Evolutionary conservation across 305 asterid species (phyloP), one percentile per base, ranked within the genome.

Genomic region (Solanum hybrid): DNA sequence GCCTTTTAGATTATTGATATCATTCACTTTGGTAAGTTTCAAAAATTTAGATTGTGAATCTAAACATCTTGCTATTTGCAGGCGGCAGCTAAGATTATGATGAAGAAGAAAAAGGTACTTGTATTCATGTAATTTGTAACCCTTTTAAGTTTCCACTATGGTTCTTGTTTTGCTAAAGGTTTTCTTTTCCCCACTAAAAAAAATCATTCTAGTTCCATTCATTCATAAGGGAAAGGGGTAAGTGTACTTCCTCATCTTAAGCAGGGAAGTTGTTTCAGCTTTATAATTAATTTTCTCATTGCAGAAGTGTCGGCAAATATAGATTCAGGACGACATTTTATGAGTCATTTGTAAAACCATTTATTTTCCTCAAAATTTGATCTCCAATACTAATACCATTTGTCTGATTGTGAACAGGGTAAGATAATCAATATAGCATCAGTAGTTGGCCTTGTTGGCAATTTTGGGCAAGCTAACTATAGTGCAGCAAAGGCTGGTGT

Each of bases 401-500:
- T 7, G 1, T 24, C 68, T 81, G 31, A 24, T 79, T 81, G 34
- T 38, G 65, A 81, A 81, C 91, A 96, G 99, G 99, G 99, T 90
- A 97, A 98, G 93, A 96, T 97, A 90, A 95, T 97, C 89, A 97
- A 97, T 91, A 94, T 97, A 80, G 93, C 99, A 72, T 96, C 99
- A 4, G 99, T 97, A 65, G 99, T 97, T 37, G 99, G 99, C 88
- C 98, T 97, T 41, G 97, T 95, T 90, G 99, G 99, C 92, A 97
- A 97, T 92, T 94, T 92, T 77, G 99, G 99, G 86, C 99, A 97
- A 95, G 97, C 99, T 92, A 97, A 97, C 90, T 97, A 97, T 77
- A 95, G 98, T 93, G 99, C 99, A 75, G 99, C 99, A 91, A 97
- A 97, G 94, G 99, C 99, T 17, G 98, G 99, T 38, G 99, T 97